Base-by-base conservation (phyloP, 768 basidiomycete species). In the Leccinellum luteum region DNA sequence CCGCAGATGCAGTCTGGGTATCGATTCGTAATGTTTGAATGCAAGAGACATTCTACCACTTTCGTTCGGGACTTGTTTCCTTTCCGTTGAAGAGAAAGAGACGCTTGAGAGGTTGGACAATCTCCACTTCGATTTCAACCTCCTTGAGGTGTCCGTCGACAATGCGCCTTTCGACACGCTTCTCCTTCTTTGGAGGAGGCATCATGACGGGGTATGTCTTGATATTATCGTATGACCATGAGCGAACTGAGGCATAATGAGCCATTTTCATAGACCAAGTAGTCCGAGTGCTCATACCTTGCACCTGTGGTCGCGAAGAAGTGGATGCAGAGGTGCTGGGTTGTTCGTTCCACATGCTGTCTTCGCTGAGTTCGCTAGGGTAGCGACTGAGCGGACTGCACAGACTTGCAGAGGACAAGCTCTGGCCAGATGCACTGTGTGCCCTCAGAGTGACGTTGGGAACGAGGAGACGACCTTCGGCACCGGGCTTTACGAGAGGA, bases 151-250 rank as follows among this genome's bases (percentile, higher is more conserved):
- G 76, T 55, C 79, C 79, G 38, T 78, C 74, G 55, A 81, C 65
- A 43, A 87, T 68, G 30, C 79, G 71, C 32, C 74, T 78, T 73
- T 81, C 81, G 25, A 76, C 69, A 51, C 76, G 76, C 60, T 74
- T 74, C 74, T 84, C 82, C 68, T 76, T 85, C 73, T 79, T 79
- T 45, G 76, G 73, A n/a, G 80, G 82, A 35, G 80, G 73, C 58
- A 69, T 69, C 71, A 72, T 76, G 58, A 83, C 74, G 15, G 85
- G 83, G 62, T 90, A 90, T 3, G 85, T 87, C 66, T 79, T 81
- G 59, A 87, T 70, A 61, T 86, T 86, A 64, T 89, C 87, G 64
- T 89, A 90, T 2, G 87, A 89, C 87, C 86, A 89, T 3, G 89
- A 84, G 28, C 86, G 85, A 13, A 75, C 87, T 89, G 56, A 43